Percentiles rank a stretch among this genome's conserved stretches.
Evolutionary conservation across 2,329 filamentous ascomycete genomes (phyloP).

Genomic region (Domatiomyces catenatus): DNA sequence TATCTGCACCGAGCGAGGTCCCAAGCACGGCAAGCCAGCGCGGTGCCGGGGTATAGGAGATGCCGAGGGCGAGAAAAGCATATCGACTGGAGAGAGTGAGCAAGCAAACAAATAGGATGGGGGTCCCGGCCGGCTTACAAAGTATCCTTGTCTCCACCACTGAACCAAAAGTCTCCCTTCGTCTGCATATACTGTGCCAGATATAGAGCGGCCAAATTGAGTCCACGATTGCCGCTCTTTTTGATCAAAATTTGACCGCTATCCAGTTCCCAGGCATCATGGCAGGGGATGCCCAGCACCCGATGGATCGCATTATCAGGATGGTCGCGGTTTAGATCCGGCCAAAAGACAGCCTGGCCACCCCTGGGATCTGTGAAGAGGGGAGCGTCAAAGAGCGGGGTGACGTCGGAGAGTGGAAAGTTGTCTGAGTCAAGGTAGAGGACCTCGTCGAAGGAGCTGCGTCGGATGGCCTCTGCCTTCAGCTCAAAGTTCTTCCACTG

Average conservation of each 20-base stretch:
- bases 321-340: not conserved
- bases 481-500: slow-evolving; percentile 21
- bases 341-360: not conserved
- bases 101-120: not conserved
- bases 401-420: slow-evolving; percentile 22
- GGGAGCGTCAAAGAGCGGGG: slow-evolving; percentile 20
- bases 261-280: not conserved
- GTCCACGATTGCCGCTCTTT: not conserved
- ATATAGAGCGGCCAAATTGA: not conserved
- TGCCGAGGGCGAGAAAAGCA: not conserved
- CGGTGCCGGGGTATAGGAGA: not conserved
- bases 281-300: not conserved
- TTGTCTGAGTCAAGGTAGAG: slow-evolving; percentile 27
- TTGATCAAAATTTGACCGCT: not conserved
- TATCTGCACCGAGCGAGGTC: not conserved
- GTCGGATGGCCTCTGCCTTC: slow-evolving; percentile 25
- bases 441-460: slow-evolving; percentile 27
- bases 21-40: not conserved
- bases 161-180: not conserved
- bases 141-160: not conserved
- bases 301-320: not conserved
- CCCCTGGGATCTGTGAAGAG: slow-evolving; percentile 16
- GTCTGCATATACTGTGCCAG: not conserved
- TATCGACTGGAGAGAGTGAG: not conserved
- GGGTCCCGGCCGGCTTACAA: not conserved